Conservation (phyloP, 1,284 basidiomycete genomes). For the Moesziomyces sp. region DNA sequence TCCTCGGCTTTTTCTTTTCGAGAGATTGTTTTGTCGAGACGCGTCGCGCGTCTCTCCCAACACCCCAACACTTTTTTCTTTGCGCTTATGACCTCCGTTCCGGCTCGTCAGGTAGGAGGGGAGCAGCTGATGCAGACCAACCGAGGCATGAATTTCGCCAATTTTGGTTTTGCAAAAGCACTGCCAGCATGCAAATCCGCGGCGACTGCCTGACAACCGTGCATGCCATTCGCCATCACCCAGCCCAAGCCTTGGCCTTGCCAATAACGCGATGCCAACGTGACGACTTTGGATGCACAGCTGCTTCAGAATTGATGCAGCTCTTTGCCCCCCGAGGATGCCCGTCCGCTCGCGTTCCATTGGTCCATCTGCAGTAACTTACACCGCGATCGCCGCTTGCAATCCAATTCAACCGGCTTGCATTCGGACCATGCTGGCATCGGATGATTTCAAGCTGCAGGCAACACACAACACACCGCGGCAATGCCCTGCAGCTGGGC, state of each 20-base stretch:
- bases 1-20: not conserved
- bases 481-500: no score
- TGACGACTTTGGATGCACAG: not conserved
- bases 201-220: not conserved
- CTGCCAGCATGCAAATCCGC: not conserved
- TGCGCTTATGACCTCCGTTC: not conserved
- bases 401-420: no score
- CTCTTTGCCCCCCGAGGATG: no score
- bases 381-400: no score
- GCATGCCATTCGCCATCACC: not conserved
- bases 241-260: not conserved
- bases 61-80: constrained; percentile 1
- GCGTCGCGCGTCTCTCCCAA: constrained; percentile 1
- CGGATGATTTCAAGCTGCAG: no score
- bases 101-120: no score
- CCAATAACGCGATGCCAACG: not conserved
- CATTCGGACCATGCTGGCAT: no score
- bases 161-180: no score
- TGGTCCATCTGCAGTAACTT: no score
- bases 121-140: not conserved
- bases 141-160: not conserved
- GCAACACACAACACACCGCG: no score
- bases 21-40: not conserved
- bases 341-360: no score
- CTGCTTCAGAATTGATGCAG: not conserved